Conservation (phyloP, 441 rosid species). For the Sinapis alba region DNA sequence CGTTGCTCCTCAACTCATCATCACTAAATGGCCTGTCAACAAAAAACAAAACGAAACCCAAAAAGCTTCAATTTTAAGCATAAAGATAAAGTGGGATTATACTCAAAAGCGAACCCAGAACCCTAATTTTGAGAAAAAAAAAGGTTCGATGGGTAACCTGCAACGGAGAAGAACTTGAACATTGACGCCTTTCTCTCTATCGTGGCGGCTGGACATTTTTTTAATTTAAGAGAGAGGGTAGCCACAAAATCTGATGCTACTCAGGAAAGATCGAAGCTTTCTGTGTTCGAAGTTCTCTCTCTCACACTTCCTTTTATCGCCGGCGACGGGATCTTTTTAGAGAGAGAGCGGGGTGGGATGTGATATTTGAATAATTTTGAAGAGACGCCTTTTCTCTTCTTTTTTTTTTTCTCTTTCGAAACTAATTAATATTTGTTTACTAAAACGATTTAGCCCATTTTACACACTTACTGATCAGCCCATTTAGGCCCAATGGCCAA, state of each 20-base stretch:
- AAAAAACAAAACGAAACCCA: constrained; percentile 3
- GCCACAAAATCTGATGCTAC: not conserved
- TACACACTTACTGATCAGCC: not conserved
- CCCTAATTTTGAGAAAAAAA: not conserved
- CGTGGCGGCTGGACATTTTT: constrained; percentile 87
- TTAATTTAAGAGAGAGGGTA: not conserved
- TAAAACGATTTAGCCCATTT: not conserved
- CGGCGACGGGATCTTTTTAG: constrained; percentile 38
- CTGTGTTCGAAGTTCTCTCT: constrained; percentile 15
- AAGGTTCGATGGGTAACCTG: constrained; percentile 62
- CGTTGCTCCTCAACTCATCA: constrained; percentile 83
- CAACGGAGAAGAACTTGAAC: constrained; percentile 99
- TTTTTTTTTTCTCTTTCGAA: constrained; percentile 6
- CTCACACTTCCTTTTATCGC: constrained; percentile 32
- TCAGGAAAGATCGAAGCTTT: constrained; percentile 15
- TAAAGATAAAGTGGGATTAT: not conserved
- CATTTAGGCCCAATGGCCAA: constrained; percentile 19
- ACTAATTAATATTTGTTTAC: constrained; percentile 23
- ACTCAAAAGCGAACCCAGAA: constrained; percentile 9
- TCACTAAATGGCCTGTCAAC: constrained; percentile 84
- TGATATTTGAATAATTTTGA: constrained; percentile 61
- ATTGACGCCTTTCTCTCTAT: constrained; percentile 96
- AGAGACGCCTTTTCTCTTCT: constrained; percentile 47
- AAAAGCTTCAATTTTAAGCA: constrained; percentile 5
- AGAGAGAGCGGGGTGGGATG: constrained; percentile 53